Evolutionary conservation across 345 rosid species (phyloP), one percentile per base, ranked within the genome.

Genomic region (Rhodamnia rubescens): DNA sequence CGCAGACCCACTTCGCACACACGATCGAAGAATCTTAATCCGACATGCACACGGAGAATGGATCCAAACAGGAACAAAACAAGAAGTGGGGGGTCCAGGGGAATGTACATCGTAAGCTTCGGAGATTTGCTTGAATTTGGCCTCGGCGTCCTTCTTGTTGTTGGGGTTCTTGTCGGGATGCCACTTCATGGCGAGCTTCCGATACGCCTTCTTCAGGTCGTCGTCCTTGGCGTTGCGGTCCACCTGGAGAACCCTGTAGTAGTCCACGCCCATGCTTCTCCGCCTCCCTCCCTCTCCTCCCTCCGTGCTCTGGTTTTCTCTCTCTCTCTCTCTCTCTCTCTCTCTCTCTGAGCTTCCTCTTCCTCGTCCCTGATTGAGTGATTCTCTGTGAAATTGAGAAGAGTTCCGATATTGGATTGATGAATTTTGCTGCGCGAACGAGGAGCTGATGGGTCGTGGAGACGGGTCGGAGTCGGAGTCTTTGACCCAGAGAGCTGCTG

Each of bases 171-270:
- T 95, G 75, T 95, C 98, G 52, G 98, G 97, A 88, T 96, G 98
- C 98, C 97, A 94, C 51, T 93, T 95, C 98, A 95, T 95, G 36
- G 98, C 96, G n/a, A 94, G 95, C 88, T 94, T 95, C 36, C 96
- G 93, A 83, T 94, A 94, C 2, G 98, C 96, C 88, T 95, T 95
- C 93, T 95, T 95, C 89, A 95, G 90, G 91, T 95, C 98, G 7
- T 95, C 98, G 29, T 95, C 98, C 29, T 90, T 94, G 53, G 96
- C 94, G 74, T 55, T 89, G 14, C 98, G 92, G 90, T 95, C 95
- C 44, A 95, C 95, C 90, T 90, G 95, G 24, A 95, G 91, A 74
- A 94, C 74, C 88, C 92, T 94, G 93, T 95, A 95, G 86, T 93
- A 95, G 85, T 93, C 98, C 42, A 92, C 91, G 18, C 96, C 98